Percentiles rank a stretch among this genome's conserved stretches.
These are phyloP conservation scores for Suhomyces bokatorum DNA, from an alignment of 1,139 yeast species.

Conservation along the genomic window DNA sequence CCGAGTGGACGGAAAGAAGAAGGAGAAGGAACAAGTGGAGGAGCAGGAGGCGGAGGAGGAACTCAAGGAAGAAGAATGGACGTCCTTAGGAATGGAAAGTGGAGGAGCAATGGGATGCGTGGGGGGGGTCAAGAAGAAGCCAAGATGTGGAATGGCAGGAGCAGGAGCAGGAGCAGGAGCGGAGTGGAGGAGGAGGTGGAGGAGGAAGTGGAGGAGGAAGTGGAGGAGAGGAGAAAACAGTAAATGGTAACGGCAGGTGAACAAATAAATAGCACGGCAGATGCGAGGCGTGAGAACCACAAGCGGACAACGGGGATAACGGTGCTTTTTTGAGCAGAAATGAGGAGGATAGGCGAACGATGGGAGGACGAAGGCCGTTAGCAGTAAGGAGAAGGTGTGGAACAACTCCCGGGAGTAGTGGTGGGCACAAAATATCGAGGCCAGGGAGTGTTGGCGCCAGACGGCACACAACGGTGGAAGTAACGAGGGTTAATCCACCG, in stretches of 20 bases:
- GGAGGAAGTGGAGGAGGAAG: neutral
- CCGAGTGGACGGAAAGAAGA: neutral
- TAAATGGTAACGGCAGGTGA: neutral
- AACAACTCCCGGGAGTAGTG: neutral
- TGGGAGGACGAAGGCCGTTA: neutral
- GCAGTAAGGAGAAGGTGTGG: neutral
- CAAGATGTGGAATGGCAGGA: neutral
- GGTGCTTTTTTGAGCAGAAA: neutral
- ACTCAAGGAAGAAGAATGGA: too few relatives aligned
- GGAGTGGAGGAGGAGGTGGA: neutral
- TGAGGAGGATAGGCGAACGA: neutral
- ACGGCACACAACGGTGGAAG: constrained; percentile 4
- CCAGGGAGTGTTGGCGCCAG: constrained; percentile 1
- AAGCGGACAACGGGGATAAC: constrained; percentile 4
- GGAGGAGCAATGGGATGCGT: neutral
- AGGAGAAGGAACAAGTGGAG: neutral
- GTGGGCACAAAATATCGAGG: neutral
- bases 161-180: neutral
- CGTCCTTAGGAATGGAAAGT: neutral
- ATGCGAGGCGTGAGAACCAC: constrained; percentile 4
- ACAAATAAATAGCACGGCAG: constrained; percentile 4
- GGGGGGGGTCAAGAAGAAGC: neutral
- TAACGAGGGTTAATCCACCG: constrained; percentile 3
- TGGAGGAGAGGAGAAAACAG: neutral
- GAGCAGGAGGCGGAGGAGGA: neutral